phyloP scores from a whole-genome alignment of 1,284 basidiomycete genomes.

The Lignosus rhinocerotis region DNA sequence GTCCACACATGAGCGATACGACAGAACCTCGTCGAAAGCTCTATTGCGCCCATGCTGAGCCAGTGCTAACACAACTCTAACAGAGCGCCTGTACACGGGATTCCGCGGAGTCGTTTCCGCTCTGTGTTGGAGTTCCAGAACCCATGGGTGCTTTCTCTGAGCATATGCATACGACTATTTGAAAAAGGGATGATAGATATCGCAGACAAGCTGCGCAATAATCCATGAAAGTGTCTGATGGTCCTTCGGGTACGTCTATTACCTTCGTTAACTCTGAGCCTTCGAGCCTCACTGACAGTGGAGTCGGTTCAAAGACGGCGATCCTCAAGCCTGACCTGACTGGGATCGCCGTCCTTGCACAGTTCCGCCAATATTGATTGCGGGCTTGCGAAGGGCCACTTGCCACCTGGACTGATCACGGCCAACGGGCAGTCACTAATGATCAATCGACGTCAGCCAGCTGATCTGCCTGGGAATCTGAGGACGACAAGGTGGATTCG shows the following conservation, averaged over 20 bases:
- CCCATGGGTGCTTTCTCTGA: not conserved
- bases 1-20: not conserved
- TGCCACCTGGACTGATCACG: no score
- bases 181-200: not conserved
- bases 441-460: not conserved
- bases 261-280: not conserved
- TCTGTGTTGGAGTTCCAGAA: not conserved
- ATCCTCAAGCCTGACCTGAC: not conserved
- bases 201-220: not conserved
- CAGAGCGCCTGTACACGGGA: constrained; percentile 1
- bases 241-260: not conserved
- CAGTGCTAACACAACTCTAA: not conserved
- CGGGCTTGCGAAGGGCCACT: not conserved
- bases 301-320: not conserved
- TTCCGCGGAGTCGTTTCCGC: not conserved
- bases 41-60: not conserved
- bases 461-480: not conserved
- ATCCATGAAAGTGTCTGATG: not conserved
- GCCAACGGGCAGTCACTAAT: not conserved
- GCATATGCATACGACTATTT: not conserved
- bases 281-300: constrained; percentile 6
- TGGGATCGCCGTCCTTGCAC: not conserved
- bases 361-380: not conserved
- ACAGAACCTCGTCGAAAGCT: not conserved
- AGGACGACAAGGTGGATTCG: not conserved